Percentiles rank a stretch among this genome's conserved stretches.
phyloP scores from a whole-genome alignment of 129 eudicot species.

The Saposhnikovia divaricata region DNA sequence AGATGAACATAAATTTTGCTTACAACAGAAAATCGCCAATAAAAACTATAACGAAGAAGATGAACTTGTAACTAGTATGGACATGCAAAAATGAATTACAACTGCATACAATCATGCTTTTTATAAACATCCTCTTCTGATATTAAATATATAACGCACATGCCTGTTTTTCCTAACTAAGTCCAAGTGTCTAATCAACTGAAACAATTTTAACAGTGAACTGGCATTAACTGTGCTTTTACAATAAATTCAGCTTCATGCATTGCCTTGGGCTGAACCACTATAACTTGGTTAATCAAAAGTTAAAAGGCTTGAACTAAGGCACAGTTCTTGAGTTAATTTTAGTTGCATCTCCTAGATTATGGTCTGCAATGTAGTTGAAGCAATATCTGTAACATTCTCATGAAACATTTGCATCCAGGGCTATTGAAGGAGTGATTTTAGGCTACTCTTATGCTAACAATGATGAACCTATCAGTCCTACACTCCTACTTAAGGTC shows the following conservation, averaged over 20 bases:
- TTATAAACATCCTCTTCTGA: neutral
- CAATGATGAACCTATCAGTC: neutral
- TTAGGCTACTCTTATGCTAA: neutral
- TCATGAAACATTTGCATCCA: neutral
- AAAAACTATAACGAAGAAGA: too few relatives aligned
- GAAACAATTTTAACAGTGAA: neutral
- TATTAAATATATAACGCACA: neutral
- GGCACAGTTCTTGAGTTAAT: neutral
- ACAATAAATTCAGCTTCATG: neutral
- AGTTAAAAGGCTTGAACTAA: neutral
- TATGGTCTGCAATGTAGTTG: neutral
- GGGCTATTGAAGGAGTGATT: neutral
- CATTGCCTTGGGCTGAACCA: neutral
- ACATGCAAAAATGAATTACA: neutral
- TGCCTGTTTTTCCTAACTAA: neutral
- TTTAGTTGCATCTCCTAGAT: neutral
- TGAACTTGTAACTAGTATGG: too few relatives aligned
- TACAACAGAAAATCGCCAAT: too few relatives aligned
- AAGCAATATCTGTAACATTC: neutral
- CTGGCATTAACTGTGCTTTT: neutral
- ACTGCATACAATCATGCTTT: neutral
- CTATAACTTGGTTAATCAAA: neutral
- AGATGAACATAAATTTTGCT: neutral
- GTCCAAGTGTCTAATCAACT: neutral
- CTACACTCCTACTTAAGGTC: neutral